Base-by-base conservation (phyloP, 148 eudicot genomes). In the Spergularia bocconei region DNA sequence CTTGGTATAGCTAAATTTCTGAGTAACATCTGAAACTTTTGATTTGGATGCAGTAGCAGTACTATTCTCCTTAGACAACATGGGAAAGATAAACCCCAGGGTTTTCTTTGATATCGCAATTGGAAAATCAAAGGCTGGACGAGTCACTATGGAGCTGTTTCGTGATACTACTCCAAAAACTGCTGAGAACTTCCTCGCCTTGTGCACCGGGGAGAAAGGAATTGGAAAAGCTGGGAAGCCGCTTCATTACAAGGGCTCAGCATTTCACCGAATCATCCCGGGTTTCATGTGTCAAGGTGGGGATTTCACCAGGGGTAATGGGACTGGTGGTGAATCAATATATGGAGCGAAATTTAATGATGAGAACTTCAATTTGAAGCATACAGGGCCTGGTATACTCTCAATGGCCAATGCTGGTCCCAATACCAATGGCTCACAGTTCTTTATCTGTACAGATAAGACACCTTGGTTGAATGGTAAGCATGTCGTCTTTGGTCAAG, bases 211-310 rank as follows among this genome's bases (percentile, higher is more conserved):
- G 5, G 93, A 93, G 89, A 93, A 91, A 78, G 98, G 96, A 39
- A 80, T 91, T 20, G 97, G 98, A 17, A 56, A 55, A 65, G 63
- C 78, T 0, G 98, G 94, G 73, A 89, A 91, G 78, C 90, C 90
- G 29, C 82, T 93, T 48, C 98, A 93, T 67, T 91, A 82, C 84
- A 93, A 93, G 75, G 98, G 94, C n/a, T 93, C 98, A 0, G 57
- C 66, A 12, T 91, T 93, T 39, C 98, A 93, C 81, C 87, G 98
- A 38, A 89, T 93, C 15, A 91, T 93, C 39, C 98, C 98, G 0
- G 51, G 63, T 53, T 91, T 93, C 82, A 93, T 91, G 97, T 93
- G 97, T 73, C 98, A 93, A 79, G 98, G 98, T 19, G 97, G 97
- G 41, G 98, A 93, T 79, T 93, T 93, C 87, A 93, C 94, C 11